Evolutionary conservation across 2,329 filamentous ascomycete species (phyloP).

Genomic region (Lecanicillium sp.): DNA sequence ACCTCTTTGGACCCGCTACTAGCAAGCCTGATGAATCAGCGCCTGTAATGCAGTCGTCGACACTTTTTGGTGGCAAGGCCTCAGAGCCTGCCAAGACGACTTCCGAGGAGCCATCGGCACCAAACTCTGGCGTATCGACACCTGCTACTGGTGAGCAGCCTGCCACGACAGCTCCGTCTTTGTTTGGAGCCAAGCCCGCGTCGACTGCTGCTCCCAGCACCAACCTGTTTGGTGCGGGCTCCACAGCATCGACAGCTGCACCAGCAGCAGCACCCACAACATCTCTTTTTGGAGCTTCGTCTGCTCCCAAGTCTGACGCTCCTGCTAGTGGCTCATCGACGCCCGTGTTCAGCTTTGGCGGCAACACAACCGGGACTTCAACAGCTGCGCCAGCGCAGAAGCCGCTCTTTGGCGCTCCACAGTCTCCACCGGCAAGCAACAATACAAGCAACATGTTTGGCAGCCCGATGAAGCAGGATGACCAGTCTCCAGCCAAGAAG

Average conservation of each 20-base stretch:
- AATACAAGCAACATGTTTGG: slow-evolving; percentile 26
- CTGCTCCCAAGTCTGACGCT: slow-evolving; percentile 15
- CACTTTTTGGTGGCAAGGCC: slow-evolving; percentile 26
- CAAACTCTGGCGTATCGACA: slow-evolving; percentile 3
- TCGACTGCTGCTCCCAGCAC: slow-evolving; percentile 10
- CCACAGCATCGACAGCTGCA: slow-evolving; percentile 14
- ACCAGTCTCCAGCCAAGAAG: slow-evolving; percentile 28
- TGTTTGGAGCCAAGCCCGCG: slow-evolving; percentile 22
- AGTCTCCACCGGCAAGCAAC: slow-evolving; percentile 21
- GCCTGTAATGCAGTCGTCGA: slow-evolving; percentile 19
- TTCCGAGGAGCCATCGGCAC: slow-evolving; percentile 10
- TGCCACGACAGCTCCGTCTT: slow-evolving; percentile 13
- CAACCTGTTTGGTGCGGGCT: slow-evolving; percentile 23
- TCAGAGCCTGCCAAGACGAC: slow-evolving; percentile 19
- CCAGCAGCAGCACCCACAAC: slow-evolving; percentile 14
- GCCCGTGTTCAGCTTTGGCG: slow-evolving; percentile 25
- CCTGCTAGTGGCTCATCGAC: slow-evolving; percentile 14
- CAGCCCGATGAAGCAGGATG: slow-evolving; percentile 36
- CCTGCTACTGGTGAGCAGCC: background rate
- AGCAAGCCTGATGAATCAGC: slow-evolving; percentile 22
- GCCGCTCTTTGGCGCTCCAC: slow-evolving; percentile 29
- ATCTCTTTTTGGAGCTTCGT: slow-evolving; percentile 20
- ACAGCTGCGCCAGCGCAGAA: slow-evolving; percentile 20
- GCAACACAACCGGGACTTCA: slow-evolving; percentile 19
- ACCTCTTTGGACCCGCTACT: slow-evolving; percentile 6